Evolutionary conservation across 768 basidiomycete species (phyloP), one percentile per base, ranked within the genome.

Genomic region (Amanita rimosa): DNA sequence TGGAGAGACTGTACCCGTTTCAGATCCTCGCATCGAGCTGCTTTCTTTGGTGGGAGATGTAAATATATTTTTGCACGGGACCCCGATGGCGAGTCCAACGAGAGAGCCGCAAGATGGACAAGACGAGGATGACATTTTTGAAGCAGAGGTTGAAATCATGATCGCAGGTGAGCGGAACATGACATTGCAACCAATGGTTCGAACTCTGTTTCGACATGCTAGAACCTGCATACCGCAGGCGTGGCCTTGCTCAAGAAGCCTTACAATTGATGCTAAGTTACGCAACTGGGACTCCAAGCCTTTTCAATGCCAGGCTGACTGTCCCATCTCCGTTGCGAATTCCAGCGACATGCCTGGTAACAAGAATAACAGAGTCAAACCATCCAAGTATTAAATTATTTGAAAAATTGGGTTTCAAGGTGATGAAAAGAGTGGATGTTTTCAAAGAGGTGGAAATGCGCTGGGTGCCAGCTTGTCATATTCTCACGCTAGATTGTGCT

Each of bases 121-220:
- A 1, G 64, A 66, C 2, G 64, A 66, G 5, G 65, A 71, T 19
- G 69, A 66, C 29, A 74, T 78, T 48, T 75, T 78, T 48, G 82
- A 91, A 53, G 87, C 79, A 2, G 94, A 97, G 58, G 76, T 81
- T 22, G 91, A 95, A 62, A 81, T 95, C 52, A 97, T 95, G 93
- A 85, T 95, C 52, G 91, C 92, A 57, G 85, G 88, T 82, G 53
- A 49, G 68, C 33, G 2, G 17, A 19, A 33, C 3, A 44, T 11
- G 9, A 14, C 40, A 48, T n/a, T 40, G 33, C 29, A 3, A n/a
- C 21, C 19, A 14, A 27, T 6, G 31, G 16, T 31, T 49, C 33
- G 37, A 13, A 17, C 21, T 44, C 19, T 7, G 40, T 27, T 29
- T 22, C 19, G 11, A 27, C 19, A 14, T 21, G 11, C 1, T 62